Percentiles rank a stretch among this genome's conserved stretches.
phyloP scores from a whole-genome alignment of 176 grass and related monocot species.

The Oryza longistaminata region DNA sequence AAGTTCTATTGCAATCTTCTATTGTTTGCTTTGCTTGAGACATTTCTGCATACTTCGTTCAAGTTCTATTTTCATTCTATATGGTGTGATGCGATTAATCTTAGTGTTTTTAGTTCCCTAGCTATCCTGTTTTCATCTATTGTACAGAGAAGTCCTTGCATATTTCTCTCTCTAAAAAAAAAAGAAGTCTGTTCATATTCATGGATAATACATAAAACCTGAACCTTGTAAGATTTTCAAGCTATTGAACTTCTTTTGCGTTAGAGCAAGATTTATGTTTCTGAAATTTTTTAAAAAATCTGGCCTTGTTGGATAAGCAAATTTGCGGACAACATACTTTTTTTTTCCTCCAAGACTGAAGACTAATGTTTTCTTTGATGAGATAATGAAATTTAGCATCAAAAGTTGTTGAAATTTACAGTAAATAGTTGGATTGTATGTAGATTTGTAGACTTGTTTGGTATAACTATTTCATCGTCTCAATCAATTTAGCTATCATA shows the following conservation, averaged over 20 bases:
- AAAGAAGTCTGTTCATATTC: neutral
- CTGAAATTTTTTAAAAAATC: neutral
- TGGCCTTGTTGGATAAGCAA: neutral
- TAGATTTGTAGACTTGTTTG: neutral
- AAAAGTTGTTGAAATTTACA: neutral
- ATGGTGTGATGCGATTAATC: neutral
- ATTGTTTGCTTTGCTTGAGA: neutral
- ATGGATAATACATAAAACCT: conserved; percentile 6
- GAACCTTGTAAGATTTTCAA: neutral
- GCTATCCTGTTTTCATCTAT: neutral
- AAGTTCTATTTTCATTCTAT: neutral
- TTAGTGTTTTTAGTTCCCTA: neutral
- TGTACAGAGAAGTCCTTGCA: neutral
- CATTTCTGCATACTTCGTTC: neutral
- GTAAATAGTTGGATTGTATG: neutral
- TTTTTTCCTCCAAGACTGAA: neutral
- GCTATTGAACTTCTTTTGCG: neutral
- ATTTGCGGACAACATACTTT: neutral
- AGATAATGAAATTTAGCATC: neutral
- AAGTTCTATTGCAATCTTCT: conserved; percentile 21
- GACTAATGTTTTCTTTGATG: neutral
- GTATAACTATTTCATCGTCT: neutral
- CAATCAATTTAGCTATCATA: neutral
- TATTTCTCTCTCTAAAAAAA: neutral
- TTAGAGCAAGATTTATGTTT: neutral